Evolutionary conservation across 192 early-diverging fungal genomes (phyloP).

Genomic region (Funneliformis mosseae): DNA sequence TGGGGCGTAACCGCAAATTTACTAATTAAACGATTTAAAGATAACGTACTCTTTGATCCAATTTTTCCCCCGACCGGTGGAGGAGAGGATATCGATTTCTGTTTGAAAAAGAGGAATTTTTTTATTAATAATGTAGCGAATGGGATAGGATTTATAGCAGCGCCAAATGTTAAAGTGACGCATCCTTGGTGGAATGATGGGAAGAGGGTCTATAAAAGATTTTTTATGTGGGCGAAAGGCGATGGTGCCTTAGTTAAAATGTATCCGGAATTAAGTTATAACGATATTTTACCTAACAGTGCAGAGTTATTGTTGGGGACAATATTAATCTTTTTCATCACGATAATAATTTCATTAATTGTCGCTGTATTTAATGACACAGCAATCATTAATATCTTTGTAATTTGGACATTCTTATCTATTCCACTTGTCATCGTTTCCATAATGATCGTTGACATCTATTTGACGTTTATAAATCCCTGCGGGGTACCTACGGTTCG

Average conservation of each 20-base stretch:
- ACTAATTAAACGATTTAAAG: neutral
- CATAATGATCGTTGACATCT: neutral
- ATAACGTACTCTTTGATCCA: neutral
- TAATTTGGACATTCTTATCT: neutral
- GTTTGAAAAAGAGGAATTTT: neutral
- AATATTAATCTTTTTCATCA: neutral
- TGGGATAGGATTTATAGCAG: neutral
- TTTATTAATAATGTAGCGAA: neutral
- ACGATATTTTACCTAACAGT: neutral
- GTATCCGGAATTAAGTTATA: neutral
- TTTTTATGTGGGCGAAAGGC: constrained; percentile 4
- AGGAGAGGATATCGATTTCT: constrained; percentile 29
- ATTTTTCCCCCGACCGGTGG: constrained; percentile 23
- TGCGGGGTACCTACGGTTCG: neutral
- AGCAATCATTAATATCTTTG: neutral
- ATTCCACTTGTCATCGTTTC: neutral
- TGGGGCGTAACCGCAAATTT: constrained; percentile 30
- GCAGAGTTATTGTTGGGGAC: neutral
- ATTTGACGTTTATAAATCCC: neutral
- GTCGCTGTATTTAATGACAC: neutral
- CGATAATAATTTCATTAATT: neutral
- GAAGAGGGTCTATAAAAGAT: neutral
- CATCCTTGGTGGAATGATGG: constrained; percentile 35
- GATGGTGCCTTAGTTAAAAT: constrained; percentile 11
- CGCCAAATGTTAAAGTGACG: neutral